phyloP scores from a whole-genome alignment of 2,329 filamentous ascomycete species.

The Chaetomiaceae sp. region DNA sequence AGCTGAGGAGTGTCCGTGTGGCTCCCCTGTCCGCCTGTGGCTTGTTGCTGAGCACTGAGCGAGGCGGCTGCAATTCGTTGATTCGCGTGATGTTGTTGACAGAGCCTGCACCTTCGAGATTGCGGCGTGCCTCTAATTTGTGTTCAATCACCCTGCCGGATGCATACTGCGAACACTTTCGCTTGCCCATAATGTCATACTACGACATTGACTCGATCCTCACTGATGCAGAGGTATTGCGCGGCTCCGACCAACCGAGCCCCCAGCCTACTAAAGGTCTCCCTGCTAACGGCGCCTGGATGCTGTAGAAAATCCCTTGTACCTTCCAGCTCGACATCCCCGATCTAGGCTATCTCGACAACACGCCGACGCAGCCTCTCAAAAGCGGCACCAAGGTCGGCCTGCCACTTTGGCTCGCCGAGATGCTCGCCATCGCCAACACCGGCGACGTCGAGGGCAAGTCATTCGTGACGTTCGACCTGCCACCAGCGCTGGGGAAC shows the following conservation, averaged over 20 bases:
- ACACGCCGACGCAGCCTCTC: conserved; percentile 64
- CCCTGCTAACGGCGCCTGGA: conserved; percentile 8
- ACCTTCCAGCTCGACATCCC: conserved; percentile 88
- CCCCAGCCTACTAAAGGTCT: background rate
- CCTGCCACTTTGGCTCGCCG: conserved; percentile 88
- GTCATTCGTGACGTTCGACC: conserved; percentile 71
- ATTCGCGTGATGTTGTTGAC: background rate
- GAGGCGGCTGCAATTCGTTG: too few relatives aligned
- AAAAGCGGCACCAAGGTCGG: conserved; percentile 74
- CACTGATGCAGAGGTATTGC: conserved; percentile 69
- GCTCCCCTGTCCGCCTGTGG: too few relatives aligned
- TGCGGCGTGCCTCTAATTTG: too few relatives aligned
- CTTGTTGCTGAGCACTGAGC: too few relatives aligned
- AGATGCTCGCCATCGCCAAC: conserved; percentile 76
- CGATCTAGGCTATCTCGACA: conserved; percentile 82
- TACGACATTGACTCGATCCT: conserved; percentile 81
- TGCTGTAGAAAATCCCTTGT: conserved; percentile 81
- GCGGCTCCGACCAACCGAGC: background rate
- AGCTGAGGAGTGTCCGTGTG: too few relatives aligned
- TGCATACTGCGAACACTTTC: too few relatives aligned
- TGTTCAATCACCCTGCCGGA: too few relatives aligned
- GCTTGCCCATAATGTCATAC: conserved; percentile 54
- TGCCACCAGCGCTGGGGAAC: conserved; percentile 69
- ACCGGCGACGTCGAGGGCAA: conserved; percentile 34
- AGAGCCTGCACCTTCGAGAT: too few relatives aligned